Evolutionary conservation across 192 early-diverging fungal genomes (phyloP).

Genomic region (Backusella macrospora): DNA sequence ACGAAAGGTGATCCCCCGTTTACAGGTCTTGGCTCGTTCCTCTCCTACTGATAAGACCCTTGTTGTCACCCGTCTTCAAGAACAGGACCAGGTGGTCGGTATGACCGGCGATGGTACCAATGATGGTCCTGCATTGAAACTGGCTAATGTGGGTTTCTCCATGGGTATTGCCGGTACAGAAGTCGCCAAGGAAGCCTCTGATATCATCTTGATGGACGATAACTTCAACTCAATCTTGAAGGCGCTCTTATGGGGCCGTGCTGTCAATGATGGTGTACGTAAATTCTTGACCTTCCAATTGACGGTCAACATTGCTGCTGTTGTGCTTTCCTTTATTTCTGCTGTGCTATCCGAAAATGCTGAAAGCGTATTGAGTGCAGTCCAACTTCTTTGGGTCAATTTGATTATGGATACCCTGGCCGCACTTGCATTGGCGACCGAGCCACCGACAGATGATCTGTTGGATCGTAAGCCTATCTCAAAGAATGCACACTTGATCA

Average conservation of each 20-base stretch:
- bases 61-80: constrained; percentile 72
- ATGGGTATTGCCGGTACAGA: constrained; percentile 91
- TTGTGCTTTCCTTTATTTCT: constrained; percentile 68
- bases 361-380: constrained; percentile 78
- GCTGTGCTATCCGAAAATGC: constrained; percentile 64
- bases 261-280: constrained; percentile 79
- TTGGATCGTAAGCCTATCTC: constrained; percentile 79
- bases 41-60: constrained; percentile 89
- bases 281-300: constrained; percentile 89
- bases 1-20: constrained; percentile 62
- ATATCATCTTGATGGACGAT: constrained; percentile 87
- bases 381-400: constrained; percentile 94
- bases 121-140: constrained; percentile 83
- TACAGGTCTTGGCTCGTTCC: constrained; percentile 84
- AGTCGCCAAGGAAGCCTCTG: constrained; percentile 80
- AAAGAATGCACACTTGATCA: constrained; percentile 77
- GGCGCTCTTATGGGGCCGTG: constrained; percentile 77
- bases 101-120: constrained; percentile 89
- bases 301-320: constrained; percentile 80
- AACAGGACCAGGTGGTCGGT: constrained; percentile 68
- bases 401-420: constrained; percentile 93
- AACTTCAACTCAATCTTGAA: constrained; percentile 83
- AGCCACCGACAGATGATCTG: constrained; percentile 83
- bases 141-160: constrained; percentile 88
- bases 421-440: constrained; percentile 88